phyloP scores from a whole-genome alignment of 108 stramenopile species.

The Heterococcus sp. region DNA sequence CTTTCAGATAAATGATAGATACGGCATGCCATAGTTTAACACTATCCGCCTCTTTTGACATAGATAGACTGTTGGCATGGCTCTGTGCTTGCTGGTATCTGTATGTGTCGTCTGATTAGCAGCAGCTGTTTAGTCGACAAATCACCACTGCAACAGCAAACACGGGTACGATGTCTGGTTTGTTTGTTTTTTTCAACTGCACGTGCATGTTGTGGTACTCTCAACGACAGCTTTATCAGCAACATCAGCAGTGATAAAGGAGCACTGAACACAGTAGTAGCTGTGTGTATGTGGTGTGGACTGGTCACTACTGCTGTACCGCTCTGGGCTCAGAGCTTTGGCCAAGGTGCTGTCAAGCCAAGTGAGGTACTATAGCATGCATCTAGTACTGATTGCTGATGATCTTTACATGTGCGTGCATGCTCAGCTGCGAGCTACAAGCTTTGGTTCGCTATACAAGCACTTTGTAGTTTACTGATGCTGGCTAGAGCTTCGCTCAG shows the following conservation, averaged over 20 bases:
- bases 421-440: too few relatives aligned
- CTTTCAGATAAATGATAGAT: not conserved
- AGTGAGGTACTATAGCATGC: constrained; percentile 13
- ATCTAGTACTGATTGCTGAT: not conserved
- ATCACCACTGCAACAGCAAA: too few relatives aligned
- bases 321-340: constrained; percentile 36
- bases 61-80: not conserved
- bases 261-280: not conserved
- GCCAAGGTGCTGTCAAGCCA: constrained; percentile 27
- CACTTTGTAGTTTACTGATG: too few relatives aligned
- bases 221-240: not conserved
- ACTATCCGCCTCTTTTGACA: too few relatives aligned
- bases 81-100: not conserved
- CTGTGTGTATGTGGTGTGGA: constrained; percentile 26
- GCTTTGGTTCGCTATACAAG: too few relatives aligned
- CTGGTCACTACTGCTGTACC: constrained; percentile 21
- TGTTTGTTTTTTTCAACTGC: not conserved
- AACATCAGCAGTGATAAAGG: constrained; percentile 13
- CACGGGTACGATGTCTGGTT: not conserved
- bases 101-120: too few relatives aligned
- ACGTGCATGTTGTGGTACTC: not conserved
- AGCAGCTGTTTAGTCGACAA: too few relatives aligned
- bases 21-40: too few relatives aligned
- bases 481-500: too few relatives aligned
- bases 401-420: not conserved